Conservation (phyloP, 2,329 filamentous ascomycete species). For the Neocucurbitaria cava region DNA sequence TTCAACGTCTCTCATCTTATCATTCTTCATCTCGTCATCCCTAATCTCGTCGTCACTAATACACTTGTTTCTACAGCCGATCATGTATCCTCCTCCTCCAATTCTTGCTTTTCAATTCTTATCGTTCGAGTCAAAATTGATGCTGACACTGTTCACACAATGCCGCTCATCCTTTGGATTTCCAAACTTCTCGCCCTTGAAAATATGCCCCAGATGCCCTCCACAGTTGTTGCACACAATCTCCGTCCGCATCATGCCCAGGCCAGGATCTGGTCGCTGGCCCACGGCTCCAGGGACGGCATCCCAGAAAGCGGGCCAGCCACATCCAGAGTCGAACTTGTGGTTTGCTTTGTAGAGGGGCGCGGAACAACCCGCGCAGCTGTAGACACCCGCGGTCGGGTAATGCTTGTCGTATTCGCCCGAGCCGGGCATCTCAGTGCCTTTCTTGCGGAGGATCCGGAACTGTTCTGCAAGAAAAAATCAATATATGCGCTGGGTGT, state of each 20-base stretch:
- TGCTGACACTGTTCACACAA: slow-evolving; percentile 92
- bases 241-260: slow-evolving; percentile 88
- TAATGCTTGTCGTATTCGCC: slow-evolving; percentile 90
- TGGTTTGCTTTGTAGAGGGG: slow-evolving; percentile 92
- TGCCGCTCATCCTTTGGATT: slow-evolving; percentile 95
- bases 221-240: slow-evolving; percentile 96
- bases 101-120: too few species aligned
- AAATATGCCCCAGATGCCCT: slow-evolving; percentile 88
- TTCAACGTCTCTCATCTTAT: too few species aligned
- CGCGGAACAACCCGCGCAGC: slow-evolving; percentile 82
- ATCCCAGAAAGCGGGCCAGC: slow-evolving; percentile 98
- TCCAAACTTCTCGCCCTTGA: slow-evolving; percentile 83
- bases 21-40: too few species aligned
- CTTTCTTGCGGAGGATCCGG: slow-evolving; percentile 88
- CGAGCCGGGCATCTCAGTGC: slow-evolving; percentile 81
- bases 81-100: not conserved
- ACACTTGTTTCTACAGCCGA: slow-evolving; percentile 12
- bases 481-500: slow-evolving; percentile 5
- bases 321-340: slow-evolving; percentile 96
- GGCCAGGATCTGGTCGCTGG: slow-evolving; percentile 75
- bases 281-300: slow-evolving; percentile 89
- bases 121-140: slow-evolving; percentile 81
- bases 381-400: slow-evolving; percentile 78
- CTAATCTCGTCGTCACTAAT: slow-evolving; percentile 15
- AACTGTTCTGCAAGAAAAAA: slow-evolving; percentile 77